phyloP scores from a whole-genome alignment of 2,329 filamentous ascomycete species.

The Cercospora janseana region DNA sequence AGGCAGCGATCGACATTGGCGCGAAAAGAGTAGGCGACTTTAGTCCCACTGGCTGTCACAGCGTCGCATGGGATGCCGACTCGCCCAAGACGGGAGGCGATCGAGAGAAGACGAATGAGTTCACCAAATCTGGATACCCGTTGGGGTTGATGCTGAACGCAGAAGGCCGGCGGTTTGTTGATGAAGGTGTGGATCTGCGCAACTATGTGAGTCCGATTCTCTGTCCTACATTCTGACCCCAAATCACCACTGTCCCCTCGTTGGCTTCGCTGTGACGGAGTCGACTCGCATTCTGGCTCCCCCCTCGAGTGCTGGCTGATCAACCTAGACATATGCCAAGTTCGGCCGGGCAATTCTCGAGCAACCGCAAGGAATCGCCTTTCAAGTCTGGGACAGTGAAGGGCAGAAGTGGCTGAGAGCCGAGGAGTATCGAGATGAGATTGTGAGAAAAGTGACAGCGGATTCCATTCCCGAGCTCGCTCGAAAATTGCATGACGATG shows the following conservation, averaged over 20 bases:
- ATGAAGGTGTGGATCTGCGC: conserved; percentile 63
- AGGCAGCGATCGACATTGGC: conserved; percentile 53
- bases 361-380: conserved; percentile 59
- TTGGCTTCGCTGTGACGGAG: no score
- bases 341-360: conserved; percentile 62
- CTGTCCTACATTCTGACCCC: no score
- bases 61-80: conserved; percentile 64
- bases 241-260: no score
- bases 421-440: conserved; percentile 62
- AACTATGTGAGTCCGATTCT: no score
- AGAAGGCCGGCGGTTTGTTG: conserved; percentile 60
- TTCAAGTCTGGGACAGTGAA: conserved; percentile 63
- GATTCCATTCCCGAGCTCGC: conserved; percentile 57
- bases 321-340: conserved; percentile 67
- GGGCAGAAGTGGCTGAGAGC: conserved; percentile 53
- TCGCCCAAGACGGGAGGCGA: conserved; percentile 56
- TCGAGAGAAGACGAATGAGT: conserved; percentile 61
- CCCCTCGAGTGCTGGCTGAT: no score
- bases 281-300: no score
- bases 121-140: conserved; percentile 67
- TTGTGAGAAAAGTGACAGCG: conserved; percentile 55
- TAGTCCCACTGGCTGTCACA: conserved; percentile 65
- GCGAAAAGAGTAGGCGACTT: conserved; percentile 52
- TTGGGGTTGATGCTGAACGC: conserved; percentile 64
- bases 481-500: conserved; percentile 47